These are phyloP conservation scores for Pseudocercospora crystallina DNA, from an alignment of 2,329 filamentous ascomycete genomes.

Conservation along the genomic window DNA sequence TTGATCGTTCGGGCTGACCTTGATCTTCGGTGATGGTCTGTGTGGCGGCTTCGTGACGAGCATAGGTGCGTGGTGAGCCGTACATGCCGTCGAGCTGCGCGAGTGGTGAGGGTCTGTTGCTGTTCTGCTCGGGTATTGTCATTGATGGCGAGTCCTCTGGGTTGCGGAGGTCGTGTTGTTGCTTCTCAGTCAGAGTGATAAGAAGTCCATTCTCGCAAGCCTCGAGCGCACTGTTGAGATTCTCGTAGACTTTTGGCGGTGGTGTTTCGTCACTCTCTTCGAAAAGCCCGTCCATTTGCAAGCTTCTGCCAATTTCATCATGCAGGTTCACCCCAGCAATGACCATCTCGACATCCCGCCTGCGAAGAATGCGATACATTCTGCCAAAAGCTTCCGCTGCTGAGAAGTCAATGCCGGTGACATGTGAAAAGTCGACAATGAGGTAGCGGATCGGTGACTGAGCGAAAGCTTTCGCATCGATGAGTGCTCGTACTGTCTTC, in stretches of 20 bases:
- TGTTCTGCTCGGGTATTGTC: constrained; percentile 25
- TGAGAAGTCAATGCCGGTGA: constrained; percentile 92
- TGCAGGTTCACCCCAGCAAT: constrained; percentile 79
- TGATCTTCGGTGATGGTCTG: constrained; percentile 64
- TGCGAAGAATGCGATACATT: constrained; percentile 78
- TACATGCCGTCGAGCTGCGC: constrained; percentile 35
- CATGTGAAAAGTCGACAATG: constrained; percentile 82
- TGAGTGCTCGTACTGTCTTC: constrained; percentile 75
- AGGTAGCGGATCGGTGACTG: constrained; percentile 82
- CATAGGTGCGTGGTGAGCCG: constrained; percentile 76
- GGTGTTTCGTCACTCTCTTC: constrained; percentile 63
- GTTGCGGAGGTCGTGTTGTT: constrained; percentile 40
- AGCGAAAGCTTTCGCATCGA: constrained; percentile 78
- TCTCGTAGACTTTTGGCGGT: constrained; percentile 68
- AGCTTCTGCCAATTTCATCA: constrained; percentile 71
- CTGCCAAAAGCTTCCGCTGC: constrained; percentile 93
- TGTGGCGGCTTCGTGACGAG: constrained; percentile 75
- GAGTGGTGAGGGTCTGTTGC: constrained; percentile 30
- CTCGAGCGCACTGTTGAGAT: constrained; percentile 90
- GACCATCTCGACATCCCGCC: constrained; percentile 75
- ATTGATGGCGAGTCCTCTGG: constrained; percentile 48
- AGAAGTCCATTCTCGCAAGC: constrained; percentile 93
- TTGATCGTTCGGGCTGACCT: constrained; percentile 55
- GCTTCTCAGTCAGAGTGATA: constrained; percentile 45
- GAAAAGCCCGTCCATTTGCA: constrained; percentile 81